These are phyloP conservation scores for Rhododendron griersonianum DNA, from an alignment of 148 eudicot species.

Conservation along the genomic window DNA sequence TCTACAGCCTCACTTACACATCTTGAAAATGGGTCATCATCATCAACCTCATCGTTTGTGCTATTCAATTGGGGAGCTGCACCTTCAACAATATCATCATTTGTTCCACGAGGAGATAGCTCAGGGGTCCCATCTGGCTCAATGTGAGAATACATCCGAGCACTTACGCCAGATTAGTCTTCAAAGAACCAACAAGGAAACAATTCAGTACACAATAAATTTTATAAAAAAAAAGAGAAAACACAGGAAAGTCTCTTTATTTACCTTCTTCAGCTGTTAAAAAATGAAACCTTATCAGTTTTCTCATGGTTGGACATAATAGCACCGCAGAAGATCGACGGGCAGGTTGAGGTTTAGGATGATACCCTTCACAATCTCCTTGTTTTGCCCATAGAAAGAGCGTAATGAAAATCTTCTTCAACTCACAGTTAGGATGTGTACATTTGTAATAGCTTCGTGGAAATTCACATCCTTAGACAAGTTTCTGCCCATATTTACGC, in stretches of 20 bases:
- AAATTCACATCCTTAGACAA: conserved; percentile 95
- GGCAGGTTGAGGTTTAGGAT: conserved; percentile 90
- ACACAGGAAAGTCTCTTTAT: conserved; percentile 4
- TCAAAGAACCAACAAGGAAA: conserved; percentile 12
- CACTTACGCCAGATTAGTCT: conserved; percentile 45
- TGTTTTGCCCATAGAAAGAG: conserved; percentile 75
- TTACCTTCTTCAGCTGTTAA: conserved; percentile 68
- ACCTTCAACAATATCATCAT: conserved; percentile 49
- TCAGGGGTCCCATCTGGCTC: conserved; percentile 53
- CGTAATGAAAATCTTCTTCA: conserved; percentile 93
- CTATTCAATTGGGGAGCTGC: conserved; percentile 42
- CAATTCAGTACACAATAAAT: conserved; percentile 11
- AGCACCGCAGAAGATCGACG: conserved; percentile 69
- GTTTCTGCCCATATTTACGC: conserved; percentile 97
- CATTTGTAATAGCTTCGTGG: conserved; percentile 99
- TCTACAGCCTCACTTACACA: conserved; percentile 17
- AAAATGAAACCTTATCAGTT: conserved; percentile 43
- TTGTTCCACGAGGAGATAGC: conserved; percentile 53
- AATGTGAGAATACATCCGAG: conserved; percentile 33
- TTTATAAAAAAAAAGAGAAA: conserved; percentile 3
- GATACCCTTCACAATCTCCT: conserved; percentile 91
- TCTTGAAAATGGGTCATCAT: conserved; percentile 74
- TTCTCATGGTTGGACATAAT: conserved; percentile 71
- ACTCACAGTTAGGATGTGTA: conserved; percentile 93
- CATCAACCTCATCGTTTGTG: conserved; percentile 54